Evolutionary conservation across 1,284 basidiomycete species (phyloP).

Genomic region (Cutaneotrichosporon sp.): DNA sequence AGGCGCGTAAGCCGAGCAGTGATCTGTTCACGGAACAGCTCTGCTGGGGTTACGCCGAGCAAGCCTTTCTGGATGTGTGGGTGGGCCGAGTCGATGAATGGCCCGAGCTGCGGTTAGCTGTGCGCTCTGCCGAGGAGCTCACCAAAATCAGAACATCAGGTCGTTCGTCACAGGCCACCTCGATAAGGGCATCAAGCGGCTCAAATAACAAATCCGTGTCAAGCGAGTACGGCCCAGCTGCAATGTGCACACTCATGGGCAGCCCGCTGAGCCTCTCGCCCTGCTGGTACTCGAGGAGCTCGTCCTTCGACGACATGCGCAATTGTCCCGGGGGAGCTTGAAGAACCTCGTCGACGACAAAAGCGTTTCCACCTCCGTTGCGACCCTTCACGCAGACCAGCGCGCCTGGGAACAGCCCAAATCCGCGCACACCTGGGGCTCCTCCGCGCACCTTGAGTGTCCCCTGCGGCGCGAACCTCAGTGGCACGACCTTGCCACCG

Average conservation of each 20-base stretch:
- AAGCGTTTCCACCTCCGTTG: conserved; percentile 85
- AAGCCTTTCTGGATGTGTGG: conserved; percentile 68
- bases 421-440: conserved; percentile 58
- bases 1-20: conserved; percentile 59
- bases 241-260: conserved; percentile 63
- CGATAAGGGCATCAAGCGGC: conserved; percentile 61
- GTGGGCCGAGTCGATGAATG: conserved; percentile 77
- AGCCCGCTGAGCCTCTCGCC: conserved; percentile 44
- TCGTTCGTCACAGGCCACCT: conserved; percentile 57
- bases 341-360: conserved; percentile 76
- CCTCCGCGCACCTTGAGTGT: conserved; percentile 64
- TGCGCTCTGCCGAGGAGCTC: conserved; percentile 36
- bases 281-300: conserved; percentile 40
- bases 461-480: conserved; percentile 59
- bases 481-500: conserved; percentile 62
- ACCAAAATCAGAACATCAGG: conserved; percentile 79
- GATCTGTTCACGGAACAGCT: conserved; percentile 69
- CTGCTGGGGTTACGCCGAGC: conserved; percentile 59
- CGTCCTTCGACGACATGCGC: conserved; percentile 33
- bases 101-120: conserved; percentile 62
- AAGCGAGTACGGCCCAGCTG: conserved; percentile 74
- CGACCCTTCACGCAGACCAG: conserved; percentile 82
- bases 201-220: conserved; percentile 71
- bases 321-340: conserved; percentile 49
- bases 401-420: conserved; percentile 82